A percentile compares a stretch with the other conserved stretches of the same genome.
phyloP scores from a whole-genome alignment of 164 flowering plant species.

The Stephania cephalantha region DNA sequence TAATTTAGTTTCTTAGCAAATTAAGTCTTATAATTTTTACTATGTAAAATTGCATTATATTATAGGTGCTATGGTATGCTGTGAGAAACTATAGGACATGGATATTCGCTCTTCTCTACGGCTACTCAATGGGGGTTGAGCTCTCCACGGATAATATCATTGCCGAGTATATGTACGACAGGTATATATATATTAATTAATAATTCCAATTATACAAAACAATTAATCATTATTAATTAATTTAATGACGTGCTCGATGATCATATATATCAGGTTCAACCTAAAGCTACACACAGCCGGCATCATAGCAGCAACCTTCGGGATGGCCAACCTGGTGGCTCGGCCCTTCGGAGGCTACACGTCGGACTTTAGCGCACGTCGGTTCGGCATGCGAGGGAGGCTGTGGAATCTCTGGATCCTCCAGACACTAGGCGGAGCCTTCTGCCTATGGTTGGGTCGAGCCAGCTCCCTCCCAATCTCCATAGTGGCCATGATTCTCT shows the following conservation, averaged over 20 bases:
- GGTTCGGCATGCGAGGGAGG: slow-evolving; percentile 65
- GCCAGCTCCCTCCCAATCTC: slow-evolving; percentile 54
- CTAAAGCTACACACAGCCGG: slow-evolving; percentile 79
- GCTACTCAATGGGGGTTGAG: slow-evolving; percentile 76
- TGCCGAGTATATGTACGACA: slow-evolving; percentile 67
- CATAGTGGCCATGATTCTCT: slow-evolving; percentile 52
- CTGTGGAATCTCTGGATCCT: slow-evolving; percentile 68
- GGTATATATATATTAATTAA: slow-evolving; percentile 17
- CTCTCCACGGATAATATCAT: slow-evolving; percentile 61
- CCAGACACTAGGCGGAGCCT: slow-evolving; percentile 63
- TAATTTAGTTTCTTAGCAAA: too few species aligned
- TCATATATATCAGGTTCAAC: slow-evolving; percentile 35
- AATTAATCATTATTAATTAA: too few species aligned
- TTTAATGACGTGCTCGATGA: background rate
- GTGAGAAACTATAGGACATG: slow-evolving; percentile 72
- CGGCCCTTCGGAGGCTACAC: slow-evolving; percentile 66
- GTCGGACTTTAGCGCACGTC: slow-evolving; percentile 45
- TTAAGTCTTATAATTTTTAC: too few species aligned
- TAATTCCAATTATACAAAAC: background rate
- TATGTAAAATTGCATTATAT: background rate
- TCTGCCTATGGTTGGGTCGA: slow-evolving; percentile 67
- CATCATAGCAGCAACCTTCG: slow-evolving; percentile 59
- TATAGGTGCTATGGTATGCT: slow-evolving; percentile 59
- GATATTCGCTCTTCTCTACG: slow-evolving; percentile 66
- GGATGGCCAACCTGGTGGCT: slow-evolving; percentile 66